Percentiles rank a stretch among this genome's conserved stretches.
Evolutionary conservation across 495 filamentous ascomycete genomes (phyloP).

Genomic region (Hypomontagnella submonticulosa): DNA sequence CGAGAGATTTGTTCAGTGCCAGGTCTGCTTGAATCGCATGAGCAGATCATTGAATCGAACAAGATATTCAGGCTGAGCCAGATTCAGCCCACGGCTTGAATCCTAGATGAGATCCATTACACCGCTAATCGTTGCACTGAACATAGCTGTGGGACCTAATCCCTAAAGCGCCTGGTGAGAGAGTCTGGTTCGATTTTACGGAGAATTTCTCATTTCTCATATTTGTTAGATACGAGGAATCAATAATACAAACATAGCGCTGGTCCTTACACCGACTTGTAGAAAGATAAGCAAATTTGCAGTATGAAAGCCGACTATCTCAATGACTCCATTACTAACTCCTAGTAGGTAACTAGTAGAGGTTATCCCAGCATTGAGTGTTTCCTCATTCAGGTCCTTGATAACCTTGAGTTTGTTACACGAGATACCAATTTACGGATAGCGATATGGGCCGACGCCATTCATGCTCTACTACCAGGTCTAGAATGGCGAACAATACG

Average conservation of each 20-base stretch:
- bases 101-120: conserved; percentile 34
- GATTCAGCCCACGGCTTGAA: conserved; percentile 28
- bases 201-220: neutral
- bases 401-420: conserved; percentile 22
- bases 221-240: conserved; percentile 27
- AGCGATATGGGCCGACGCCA: conserved; percentile 33
- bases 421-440: conserved; percentile 31
- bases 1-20: neutral
- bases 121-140: neutral
- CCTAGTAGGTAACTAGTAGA: neutral
- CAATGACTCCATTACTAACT: neutral
- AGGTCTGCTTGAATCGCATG: conserved; percentile 6
- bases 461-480: conserved; percentile 30
- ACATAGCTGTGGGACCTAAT: no score
- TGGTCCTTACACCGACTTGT: neutral
- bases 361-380: conserved; percentile 9
- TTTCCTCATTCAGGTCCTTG: conserved; percentile 23
- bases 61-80: conserved; percentile 18
- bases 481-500: conserved; percentile 20
- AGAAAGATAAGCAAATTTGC: neutral
- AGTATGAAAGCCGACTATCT: conserved; percentile 12
- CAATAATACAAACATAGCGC: conserved; percentile 7
- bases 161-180: neutral
- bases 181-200: conserved; percentile 1
- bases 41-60: conserved; percentile 21